Evolutionary conservation across 2,329 filamentous ascomycete species (phyloP), one percentile per base, ranked within the genome.

Genomic region (Diplodia corticola): DNA sequence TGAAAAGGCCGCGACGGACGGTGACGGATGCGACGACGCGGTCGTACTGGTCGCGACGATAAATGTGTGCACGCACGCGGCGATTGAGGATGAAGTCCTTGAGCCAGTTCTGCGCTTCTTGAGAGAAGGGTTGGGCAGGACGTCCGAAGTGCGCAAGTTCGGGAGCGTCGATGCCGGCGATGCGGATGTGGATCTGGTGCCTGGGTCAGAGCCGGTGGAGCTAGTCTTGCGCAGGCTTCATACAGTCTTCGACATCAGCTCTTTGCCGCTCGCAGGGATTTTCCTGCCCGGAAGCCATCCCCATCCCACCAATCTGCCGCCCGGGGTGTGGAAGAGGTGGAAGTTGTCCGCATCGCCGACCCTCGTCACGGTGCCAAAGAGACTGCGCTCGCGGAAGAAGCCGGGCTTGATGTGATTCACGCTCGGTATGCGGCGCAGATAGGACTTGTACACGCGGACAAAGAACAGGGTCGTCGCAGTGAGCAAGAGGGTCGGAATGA

Each of bases 271-370:
- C 13, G 80, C 83, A 1, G 93, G 93, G 6, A 97, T 84, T 67
- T 80, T 88, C 73, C 92, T 83, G 76, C 86, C 83, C 5, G 86
- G 89, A 69, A 95, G 74, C 92, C 92, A 96, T n/a, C 91, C 93
- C 95, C 95, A 99, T 63, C 95, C 95, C 12, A 90, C 85, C 61
- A 93, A 78, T 70, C 88, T 85, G 12, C 95, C 95, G n/a, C 94
- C 94, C 0, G 95, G 95, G 0, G 93, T 98, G 77, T 99, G 95
- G 76, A 90, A 99, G 55, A 99, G 78, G 71, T 95, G 90, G 77
- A 99, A 97, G 75, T 94, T 94, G 78, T 99, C 95, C 4, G 93
- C 96, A 83, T 99, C 95, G 49, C 96, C 95, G 26, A 99, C 95
- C 71, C 91, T 93, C 13, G 94, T 97, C 49, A 98, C 95, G 68